phyloP scores from a whole-genome alignment of 2,329 filamentous ascomycete species.

The Verticillium alfalfae region DNA sequence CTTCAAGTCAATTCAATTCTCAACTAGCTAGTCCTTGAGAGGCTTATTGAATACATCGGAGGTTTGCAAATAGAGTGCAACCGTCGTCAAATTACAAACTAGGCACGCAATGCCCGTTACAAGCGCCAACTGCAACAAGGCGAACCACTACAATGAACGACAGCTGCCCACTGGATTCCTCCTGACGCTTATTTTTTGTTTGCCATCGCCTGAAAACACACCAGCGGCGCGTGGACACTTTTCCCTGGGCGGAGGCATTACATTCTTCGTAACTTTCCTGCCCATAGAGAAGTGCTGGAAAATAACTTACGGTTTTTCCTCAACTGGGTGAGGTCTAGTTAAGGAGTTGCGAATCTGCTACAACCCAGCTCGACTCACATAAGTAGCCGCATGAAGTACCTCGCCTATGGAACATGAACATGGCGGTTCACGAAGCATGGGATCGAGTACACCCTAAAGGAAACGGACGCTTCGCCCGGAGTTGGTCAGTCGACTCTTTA shows the following conservation, averaged over 20 bases:
- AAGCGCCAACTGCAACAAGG: not conserved
- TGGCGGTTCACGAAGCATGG: not conserved
- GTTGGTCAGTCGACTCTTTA: not conserved
- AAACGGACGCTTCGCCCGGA: not conserved
- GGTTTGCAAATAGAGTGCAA: not conserved
- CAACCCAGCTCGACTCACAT: not conserved
- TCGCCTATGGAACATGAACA: not conserved
- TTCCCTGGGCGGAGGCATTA: not conserved
- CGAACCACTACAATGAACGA: not conserved
- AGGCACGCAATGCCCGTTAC: not conserved
- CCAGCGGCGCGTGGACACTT: not conserved
- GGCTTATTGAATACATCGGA: not conserved
- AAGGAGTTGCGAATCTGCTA: not conserved
- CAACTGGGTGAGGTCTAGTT: not conserved
- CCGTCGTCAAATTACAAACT: not conserved
- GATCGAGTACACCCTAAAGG: not conserved
- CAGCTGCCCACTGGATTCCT: not conserved
- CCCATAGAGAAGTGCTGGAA: not conserved
- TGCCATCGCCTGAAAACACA: not conserved
- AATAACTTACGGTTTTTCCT: not conserved
- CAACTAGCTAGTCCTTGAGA: not conserved
- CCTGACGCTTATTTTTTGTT: not conserved
- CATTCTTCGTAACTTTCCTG: not conserved
- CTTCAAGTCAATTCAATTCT: not conserved
- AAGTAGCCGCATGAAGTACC: not conserved